Evolutionary conservation across 1,139 yeast species (phyloP).

Genomic region (Suhomyces bolitotheri): DNA sequence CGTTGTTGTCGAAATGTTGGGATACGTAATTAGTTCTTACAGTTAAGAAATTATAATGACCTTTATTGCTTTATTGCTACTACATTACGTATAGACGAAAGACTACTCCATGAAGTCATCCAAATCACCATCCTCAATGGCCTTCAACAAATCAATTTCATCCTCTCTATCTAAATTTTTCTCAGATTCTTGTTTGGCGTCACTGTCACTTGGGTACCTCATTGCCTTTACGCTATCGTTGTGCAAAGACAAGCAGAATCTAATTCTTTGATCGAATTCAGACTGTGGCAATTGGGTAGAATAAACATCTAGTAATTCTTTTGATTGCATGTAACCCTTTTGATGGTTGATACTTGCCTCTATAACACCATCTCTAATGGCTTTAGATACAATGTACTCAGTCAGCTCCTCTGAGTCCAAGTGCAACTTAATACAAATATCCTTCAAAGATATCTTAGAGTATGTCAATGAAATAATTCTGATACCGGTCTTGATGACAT

Average conservation of each 20-base stretch:
- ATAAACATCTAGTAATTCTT: constrained; percentile 82
- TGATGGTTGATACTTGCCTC: constrained; percentile 94
- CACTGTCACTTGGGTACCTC: constrained; percentile 72
- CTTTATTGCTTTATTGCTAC: too few species aligned
- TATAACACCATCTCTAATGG: constrained; percentile 95
- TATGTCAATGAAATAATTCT: constrained; percentile 90
- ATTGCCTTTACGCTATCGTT: constrained; percentile 92
- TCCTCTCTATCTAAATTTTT: constrained; percentile 37
- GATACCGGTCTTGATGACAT: constrained; percentile 96
- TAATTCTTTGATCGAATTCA: constrained; percentile 90
- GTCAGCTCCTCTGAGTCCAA: constrained; percentile 94
- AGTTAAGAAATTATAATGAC: too few species aligned
- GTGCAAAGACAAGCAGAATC: constrained; percentile 86
- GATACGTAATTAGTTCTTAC: too few species aligned
- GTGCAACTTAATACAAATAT: constrained; percentile 84
- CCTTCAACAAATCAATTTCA: constrained; percentile 47
- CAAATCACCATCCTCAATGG: constrained; percentile 51
- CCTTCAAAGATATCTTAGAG: constrained; percentile 87
- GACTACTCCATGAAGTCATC: constrained; percentile 52
- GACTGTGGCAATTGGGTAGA: constrained; percentile 85
- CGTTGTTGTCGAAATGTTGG: too few species aligned
- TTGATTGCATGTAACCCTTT: constrained; percentile 87
- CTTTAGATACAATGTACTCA: constrained; percentile 94
- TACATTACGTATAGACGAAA: too few species aligned
- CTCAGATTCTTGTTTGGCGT: constrained; percentile 22